Evolutionary conservation across 768 basidiomycete genomes (phyloP), one percentile per base, ranked within the genome.

Genomic region (Phanerochaete sordida): DNA sequence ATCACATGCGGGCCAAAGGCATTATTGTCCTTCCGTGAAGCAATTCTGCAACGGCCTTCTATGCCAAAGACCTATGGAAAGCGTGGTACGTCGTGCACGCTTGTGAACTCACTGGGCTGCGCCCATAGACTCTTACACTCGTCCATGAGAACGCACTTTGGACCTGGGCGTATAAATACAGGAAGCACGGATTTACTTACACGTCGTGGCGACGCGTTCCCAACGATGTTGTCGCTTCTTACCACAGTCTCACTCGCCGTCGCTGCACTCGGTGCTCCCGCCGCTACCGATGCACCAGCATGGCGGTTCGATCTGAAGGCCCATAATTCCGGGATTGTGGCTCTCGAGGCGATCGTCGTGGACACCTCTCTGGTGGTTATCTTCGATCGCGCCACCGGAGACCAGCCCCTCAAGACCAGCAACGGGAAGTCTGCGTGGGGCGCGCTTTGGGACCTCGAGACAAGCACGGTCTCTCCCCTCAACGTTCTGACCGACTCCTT

Each of bases 401-500:
- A 68, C 45, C 65, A 68, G 35, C 61, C 63, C 6, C 60, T 68
- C 11, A 56, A 61, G 53, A 63, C 66, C 58, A n/a, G n/a, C n/a
- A 65, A 69, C 60, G 51, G 55, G 16, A 64, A 69, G 46, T 62
- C 67, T 1, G 66, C 68, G 1, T 69, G 68, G 68, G 67, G 65
- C 23, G 68, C 64, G 7, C 62, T 69, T 23, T 69, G 60, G 59
- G 58, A 69, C 43, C 52, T 69, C 23, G 55, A 68, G 44, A 67
- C 64, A 9, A 66, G 58, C 58, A 57, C 64, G 9, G 59, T 60
- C 13, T 53, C 58, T 8, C 56, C 73, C 2, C 48, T 74, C 37
- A 55, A 70, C 27, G 67, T 72, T 9, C 37, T 69, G 2, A 69
- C 72, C 6, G 69, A 75, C 62, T 65, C 69, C 0, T 75, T 74